Base-by-base conservation (phyloP, 139 green algal species). In the Chlamydomonas incerta region DNA sequence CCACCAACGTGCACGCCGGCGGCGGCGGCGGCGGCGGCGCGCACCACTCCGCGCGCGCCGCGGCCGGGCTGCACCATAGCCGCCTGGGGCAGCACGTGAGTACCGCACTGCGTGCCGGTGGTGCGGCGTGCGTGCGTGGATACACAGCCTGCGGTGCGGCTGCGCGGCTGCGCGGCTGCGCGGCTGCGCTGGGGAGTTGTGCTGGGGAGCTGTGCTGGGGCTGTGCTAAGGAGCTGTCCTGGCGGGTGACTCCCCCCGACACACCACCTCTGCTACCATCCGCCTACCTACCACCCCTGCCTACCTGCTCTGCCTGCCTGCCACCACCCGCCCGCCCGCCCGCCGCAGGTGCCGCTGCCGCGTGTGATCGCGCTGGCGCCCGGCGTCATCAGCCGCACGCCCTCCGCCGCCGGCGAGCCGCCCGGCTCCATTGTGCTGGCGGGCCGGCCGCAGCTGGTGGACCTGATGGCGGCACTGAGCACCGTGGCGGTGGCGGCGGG, bases 351-450 rank as follows among this genome's bases (percentile, higher is more conserved):
- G 29, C 46, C 77, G 0, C 11, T 57, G 24, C 77, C 77, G 18
- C n/a, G 20, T 18, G 46, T 83, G 11, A 50, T 83, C 2, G 77
- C 77, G 18, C 77, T 83, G n/a, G 18, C 29, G 18, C 77, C 77
- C 15, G 63, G 29, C 33, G 77, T 60, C 77, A 21, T 83, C 10
- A 73, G 60, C 41, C 63, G 63, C 15, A 26, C 21, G 9, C 77
- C 77, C 29, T 8, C 23, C 28, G 37, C 37, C 58, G 6, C 74
- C 13, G 15, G 26, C 68, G 18, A n/a, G 8, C 35, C 13, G 5
- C 68, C 10, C 33, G 58, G 24, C 60, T 2, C 46, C 34, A 14
- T 83, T 46, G 62, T 62, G 52, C 60, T 82, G 29, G 3, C 0
- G 18, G 50, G 24, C 41, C 74, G 74, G 65, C 31, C 5, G 21